Evolutionary conservation across 1,139 yeast species (phyloP), one percentile per base, ranked within the genome.

Genomic region (Hyphopichia fennica): DNA sequence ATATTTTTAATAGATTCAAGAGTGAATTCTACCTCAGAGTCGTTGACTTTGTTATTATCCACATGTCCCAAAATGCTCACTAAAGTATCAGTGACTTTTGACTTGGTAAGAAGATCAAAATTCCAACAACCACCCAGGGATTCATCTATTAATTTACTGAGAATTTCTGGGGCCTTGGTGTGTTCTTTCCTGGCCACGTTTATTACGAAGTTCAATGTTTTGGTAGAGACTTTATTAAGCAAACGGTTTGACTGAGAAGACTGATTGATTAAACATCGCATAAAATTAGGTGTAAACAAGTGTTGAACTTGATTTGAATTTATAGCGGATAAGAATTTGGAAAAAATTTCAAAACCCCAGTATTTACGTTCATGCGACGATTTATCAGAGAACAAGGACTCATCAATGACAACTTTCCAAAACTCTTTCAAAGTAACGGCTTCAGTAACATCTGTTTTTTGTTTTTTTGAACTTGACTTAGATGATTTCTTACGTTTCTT

Each of bases 341-440:
- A 69, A 50, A 91, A 81, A 5, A 91, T 75, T 52, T 87, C 87
- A 53, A 91, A 81, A 0, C 98, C 99, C 79, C 89, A 79, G 60
- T 77, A 87, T 58, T 91, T 93, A 47, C 96, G 75, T 61, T 91
- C 98, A 35, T 84, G 81, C 1, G 96, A 87, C 0, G 96, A 75
- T 49, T 85, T 81, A 27, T 79, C 81, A 4, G 89, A 70, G 55
- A 93, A 91, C 46, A 87, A 79, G 1, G 85, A 75, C 54, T 89
- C 95, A 57, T 91, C 98, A 10, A 91, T 79, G 8, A 82, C 83
- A 3, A 76, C 73, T 51, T 81, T 79, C 96, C 96, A 90, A 60
- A 93, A 90, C 44, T 87, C 95, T 23, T 75, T 70, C 33, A 90
- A 63, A 1, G 72, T 66, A 13, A 41, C 41, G 14, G 56, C 63